phyloP scores from a whole-genome alignment of 1,139 yeast genomes.

The Hyphopichia fennica region DNA sequence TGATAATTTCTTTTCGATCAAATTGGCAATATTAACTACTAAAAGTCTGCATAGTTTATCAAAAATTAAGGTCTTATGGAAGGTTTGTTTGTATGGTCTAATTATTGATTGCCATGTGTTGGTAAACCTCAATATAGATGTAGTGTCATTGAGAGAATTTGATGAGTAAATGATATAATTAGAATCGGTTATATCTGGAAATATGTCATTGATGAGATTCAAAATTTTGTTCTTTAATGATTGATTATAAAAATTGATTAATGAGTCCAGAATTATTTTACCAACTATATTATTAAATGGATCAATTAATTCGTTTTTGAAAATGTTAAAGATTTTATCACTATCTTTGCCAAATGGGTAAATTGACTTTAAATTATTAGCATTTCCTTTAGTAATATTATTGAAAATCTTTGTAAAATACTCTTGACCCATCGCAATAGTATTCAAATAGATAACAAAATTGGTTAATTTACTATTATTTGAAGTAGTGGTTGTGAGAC shows the following conservation, averaged over 20 bases:
- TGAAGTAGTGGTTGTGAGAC: conserved; percentile 16
- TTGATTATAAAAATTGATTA: conserved; percentile 58
- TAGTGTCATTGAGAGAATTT: conserved; percentile 28
- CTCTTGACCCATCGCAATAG: conserved; percentile 57
- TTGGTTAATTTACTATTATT: conserved; percentile 41
- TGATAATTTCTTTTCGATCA: conserved; percentile 71
- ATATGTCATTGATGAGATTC: conserved; percentile 50
- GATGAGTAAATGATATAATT: conserved; percentile 35
- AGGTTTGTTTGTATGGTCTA: conserved; percentile 62
- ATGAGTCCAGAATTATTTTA: conserved; percentile 51
- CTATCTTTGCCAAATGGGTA: conserved; percentile 61
- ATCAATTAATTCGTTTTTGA: conserved; percentile 36
- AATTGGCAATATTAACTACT: conserved; percentile 50
- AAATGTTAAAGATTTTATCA: conserved; percentile 38
- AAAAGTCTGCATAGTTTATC: conserved; percentile 50
- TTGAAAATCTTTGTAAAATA: conserved; percentile 52
- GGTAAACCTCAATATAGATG: conserved; percentile 46
- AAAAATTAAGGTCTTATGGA: conserved; percentile 48
- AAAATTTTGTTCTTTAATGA: conserved; percentile 53
- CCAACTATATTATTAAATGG: conserved; percentile 44
- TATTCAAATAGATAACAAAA: conserved; percentile 58
- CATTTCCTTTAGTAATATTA: conserved; percentile 28
- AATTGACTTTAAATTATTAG: conserved; percentile 32
- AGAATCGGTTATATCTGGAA: conserved; percentile 51
- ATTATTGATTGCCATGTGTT: conserved; percentile 65